phyloP scores from a whole-genome alignment of 345 rosid genomes.

The Eucalyptus sp. region DNA sequence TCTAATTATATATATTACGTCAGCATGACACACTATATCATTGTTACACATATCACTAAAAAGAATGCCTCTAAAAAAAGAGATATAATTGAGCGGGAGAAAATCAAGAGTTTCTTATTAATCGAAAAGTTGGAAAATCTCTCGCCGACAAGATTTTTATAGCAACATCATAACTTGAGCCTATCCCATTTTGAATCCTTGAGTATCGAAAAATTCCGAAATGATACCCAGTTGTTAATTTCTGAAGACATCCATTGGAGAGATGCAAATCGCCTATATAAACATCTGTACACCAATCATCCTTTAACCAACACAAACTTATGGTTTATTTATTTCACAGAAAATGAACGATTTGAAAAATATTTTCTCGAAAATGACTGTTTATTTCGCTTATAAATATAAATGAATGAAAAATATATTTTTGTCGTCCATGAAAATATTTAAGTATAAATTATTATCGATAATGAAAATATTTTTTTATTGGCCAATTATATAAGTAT shows the following conservation, averaged over 20 bases:
- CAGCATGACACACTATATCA: accelerated
- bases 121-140: neutral
- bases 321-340: accelerated
- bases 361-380: too few relatives aligned
- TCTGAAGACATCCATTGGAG: neutral
- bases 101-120: neutral
- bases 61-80: neutral
- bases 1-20: neutral
- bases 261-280: neutral
- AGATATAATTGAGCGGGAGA: accelerated
- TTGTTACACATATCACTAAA: accelerated
- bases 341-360: too few relatives aligned
- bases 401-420: too few relatives aligned
- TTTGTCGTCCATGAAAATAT: too few relatives aligned
- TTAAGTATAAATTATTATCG: too few relatives aligned
- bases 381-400: too few relatives aligned
- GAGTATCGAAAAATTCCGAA: neutral
- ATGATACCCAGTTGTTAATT: neutral
- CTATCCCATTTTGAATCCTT: neutral
- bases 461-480: too few relatives aligned
- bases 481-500: too few relatives aligned
- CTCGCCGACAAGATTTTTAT: accelerated
- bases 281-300: neutral
- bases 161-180: neutral
- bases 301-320: neutral